Evolutionary conservation across 345 rosid genomes (phyloP), one percentile per base, ranked within the genome.

Genomic region (Euphorbia lathyris): DNA sequence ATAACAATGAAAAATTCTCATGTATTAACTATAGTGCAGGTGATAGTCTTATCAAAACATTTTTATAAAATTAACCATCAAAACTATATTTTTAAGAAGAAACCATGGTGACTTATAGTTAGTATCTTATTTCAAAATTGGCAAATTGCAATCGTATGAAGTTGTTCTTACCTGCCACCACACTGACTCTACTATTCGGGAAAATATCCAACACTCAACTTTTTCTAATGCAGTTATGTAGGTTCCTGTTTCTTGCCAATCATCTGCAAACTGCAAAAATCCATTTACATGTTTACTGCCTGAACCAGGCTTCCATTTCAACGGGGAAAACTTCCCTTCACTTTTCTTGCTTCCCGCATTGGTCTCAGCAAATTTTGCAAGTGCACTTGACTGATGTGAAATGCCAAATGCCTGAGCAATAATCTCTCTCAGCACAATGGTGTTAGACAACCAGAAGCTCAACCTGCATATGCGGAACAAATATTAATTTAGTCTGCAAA

Each of bases 191-290:
- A 92, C 94, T 48, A 88, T 83, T 75, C 99, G 89, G 57, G 92
- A 90, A 80, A 95, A 92, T 58, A 90, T 76, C 99, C 99, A 95
- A 12, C 88, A 85, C 76, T 92, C 99, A 57, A 87, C 84, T 80
- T 86, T 92, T 76, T 82, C 94, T 29, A 95, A 66, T n/a, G 97
- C 92, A 62, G 86, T 64, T 7, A 79, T 83, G 72, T 88, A 87
- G 51, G 98, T 90, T 72, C 88, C 94, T 32, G 89, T 87, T 78
- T 95, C 97, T 83, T 92, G 97, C 99, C 98, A 95, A 82, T 92
- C 94, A 23, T 86, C 91, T 34, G 63, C 58, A 69, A 84, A 77
- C 70, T 78, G 85, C 77, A 79, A 55, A 50, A 70, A 85, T 65
- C 84, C 85, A 78, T 79, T 82, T 71, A 45, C 63, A 63, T 66